Base-by-base conservation (phyloP, 108 stramenopile species). In the Fragilariopsis cylindrus region DNA sequence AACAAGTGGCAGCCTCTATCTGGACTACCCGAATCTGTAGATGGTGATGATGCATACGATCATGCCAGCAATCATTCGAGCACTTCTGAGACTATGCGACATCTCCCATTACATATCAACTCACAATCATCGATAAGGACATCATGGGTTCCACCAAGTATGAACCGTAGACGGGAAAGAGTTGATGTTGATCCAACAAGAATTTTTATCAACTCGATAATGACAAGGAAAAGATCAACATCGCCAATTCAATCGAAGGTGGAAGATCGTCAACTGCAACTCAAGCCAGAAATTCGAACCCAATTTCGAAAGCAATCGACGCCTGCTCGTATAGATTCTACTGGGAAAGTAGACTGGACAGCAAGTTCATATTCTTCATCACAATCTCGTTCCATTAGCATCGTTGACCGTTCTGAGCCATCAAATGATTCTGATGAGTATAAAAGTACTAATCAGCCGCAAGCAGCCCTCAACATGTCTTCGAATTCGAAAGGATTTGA, bases 301-400 rank as follows among this genome's bases (percentile, higher is more conserved):
- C 30, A 30, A 30, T 30, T 2, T 30, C 30, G 30, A 30, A 30
- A 30, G 30, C 30, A 30, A 30, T 30, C 30, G 30, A 30, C 30
- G 30, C 30, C 53, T 39, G 41, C 62, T 48, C 45, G 72, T 11
- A 30, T 73, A 41, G 72, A 73, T 41, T 73, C 53, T 49, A 64
- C 72, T 39, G 72, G 72, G 13, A 15, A 45, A 21, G 46, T 73
- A 30, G 30, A 30, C 30, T 30, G 30, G 30, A 30, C 30, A 2
- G 30, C 30, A 46, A 73, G 43, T 15, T 73, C 72, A 0, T 53
- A 12, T 53, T 53, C 52, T 53, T n/a, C 52, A 15, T 53, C 52
- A 12, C 12, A 53, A 53, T 53, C 52, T 53, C n/a, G 12, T 53
- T 53, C 52, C 52, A 12, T n/a, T 53, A 12, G 52, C 12, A 15